phyloP scores from a whole-genome alignment of 768 basidiomycete genomes.

The Suillus lakei region DNA sequence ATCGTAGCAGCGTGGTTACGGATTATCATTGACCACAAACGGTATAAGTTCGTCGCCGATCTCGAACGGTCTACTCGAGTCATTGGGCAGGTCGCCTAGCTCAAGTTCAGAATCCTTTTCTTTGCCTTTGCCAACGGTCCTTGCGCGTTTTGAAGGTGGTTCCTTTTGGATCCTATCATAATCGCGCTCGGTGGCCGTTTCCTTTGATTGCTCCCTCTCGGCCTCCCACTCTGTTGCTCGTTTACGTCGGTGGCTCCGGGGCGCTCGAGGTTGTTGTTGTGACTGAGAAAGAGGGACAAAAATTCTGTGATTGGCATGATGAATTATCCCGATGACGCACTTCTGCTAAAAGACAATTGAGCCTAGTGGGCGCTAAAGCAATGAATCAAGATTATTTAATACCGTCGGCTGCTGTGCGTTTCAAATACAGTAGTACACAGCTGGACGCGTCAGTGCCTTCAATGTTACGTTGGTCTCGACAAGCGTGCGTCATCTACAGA shows the following conservation, averaged over 20 bases:
- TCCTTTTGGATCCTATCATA: conserved; percentile 15
- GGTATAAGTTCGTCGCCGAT: conserved; percentile 40
- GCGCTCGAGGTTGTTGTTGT: conserved; percentile 6
- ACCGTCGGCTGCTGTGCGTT: background rate
- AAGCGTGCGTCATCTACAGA: conserved; percentile 2
- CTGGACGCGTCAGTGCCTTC: conserved; percentile 14
- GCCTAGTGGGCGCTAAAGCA: too few relatives aligned
- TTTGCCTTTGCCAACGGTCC: conserved; percentile 19
- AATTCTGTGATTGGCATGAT: too few relatives aligned
- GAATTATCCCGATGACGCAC: too few relatives aligned
- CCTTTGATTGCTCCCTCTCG: conserved; percentile 7
- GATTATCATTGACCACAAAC: conserved; percentile 20
- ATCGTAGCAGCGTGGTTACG: too few relatives aligned
- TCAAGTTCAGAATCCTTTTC: conserved; percentile 20
- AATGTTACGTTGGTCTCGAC: background rate
- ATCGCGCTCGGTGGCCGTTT: conserved; percentile 1
- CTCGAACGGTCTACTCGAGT: conserved; percentile 19
- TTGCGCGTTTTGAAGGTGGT: conserved; percentile 23
- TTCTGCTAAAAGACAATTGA: too few relatives aligned
- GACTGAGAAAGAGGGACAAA: background rate
- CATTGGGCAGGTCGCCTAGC: conserved; percentile 16
- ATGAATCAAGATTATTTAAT: too few relatives aligned
- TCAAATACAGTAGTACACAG: background rate
- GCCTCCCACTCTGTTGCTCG: conserved; percentile 9
- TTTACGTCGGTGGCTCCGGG: conserved; percentile 5